phyloP scores from a whole-genome alignment of 306 rosid species.

The Vigna angularis region DNA sequence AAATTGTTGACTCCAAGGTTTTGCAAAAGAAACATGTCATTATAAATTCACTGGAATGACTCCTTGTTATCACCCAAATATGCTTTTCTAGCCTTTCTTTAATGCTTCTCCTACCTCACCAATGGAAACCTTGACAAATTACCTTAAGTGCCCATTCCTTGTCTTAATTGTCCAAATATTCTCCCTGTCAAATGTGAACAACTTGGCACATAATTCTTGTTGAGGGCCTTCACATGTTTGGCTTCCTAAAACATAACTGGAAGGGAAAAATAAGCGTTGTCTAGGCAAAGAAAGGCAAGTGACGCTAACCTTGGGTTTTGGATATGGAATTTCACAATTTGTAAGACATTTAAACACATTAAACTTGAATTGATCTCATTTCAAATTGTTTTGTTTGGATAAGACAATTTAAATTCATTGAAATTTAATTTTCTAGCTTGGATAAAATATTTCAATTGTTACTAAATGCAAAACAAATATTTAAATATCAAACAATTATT shows the following conservation, averaged over 20 bases:
- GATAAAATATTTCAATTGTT: no score
- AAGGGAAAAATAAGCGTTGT: constrained; percentile 66
- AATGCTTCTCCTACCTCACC: background rate
- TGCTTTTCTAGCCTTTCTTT: background rate
- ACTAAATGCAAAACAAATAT: no score
- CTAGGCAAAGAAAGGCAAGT: constrained; percentile 75
- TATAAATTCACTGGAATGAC: background rate
- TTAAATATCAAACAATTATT: no score
- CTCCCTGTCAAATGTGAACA: constrained; percentile 50
- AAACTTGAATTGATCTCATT: no score
- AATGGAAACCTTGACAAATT: background rate
- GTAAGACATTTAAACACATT: no score
- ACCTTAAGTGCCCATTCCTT: background rate
- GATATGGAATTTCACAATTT: no score
- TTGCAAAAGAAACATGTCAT: no score
- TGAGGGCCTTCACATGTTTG: constrained; percentile 52
- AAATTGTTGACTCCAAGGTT: no score
- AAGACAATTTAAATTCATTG: no score
- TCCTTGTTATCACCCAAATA: background rate
- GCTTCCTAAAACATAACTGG: constrained; percentile 53
- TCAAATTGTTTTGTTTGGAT: no score
- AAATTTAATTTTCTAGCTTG: no score
- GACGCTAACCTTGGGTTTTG: constrained; percentile 52
- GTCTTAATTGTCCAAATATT: background rate
- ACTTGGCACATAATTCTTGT: constrained; percentile 68